phyloP scores from a whole-genome alignment of 2,329 filamentous ascomycete genomes.

The Colletotrichum siamense region DNA sequence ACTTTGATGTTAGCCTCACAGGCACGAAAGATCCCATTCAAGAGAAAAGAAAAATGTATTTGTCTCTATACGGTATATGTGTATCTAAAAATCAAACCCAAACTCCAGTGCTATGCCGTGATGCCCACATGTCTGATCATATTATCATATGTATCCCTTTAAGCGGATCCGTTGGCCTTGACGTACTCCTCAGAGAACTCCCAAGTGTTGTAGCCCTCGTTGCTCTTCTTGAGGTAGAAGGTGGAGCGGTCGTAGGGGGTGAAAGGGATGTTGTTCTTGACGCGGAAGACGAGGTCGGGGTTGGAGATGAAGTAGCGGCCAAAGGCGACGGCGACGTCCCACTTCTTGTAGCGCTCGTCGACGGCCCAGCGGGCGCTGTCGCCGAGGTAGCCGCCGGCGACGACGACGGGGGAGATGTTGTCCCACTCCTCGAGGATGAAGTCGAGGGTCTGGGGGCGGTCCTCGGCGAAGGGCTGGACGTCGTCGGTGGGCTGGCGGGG shows the following conservation, averaged over 20 bases:
- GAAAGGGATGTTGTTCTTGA: constrained; percentile 40
- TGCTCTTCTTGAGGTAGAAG: constrained; percentile 40
- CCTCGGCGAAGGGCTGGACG: constrained; percentile 19
- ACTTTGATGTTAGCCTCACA: background rate
- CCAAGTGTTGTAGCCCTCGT: constrained; percentile 34
- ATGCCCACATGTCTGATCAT: background rate
- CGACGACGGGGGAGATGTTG: constrained; percentile 30
- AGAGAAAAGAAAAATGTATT: background rate
- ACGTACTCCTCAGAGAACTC: constrained; percentile 28
- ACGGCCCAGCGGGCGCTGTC: constrained; percentile 28
- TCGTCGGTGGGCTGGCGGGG: constrained; percentile 22
- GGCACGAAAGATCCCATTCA: background rate
- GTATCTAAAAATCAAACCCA: background rate
- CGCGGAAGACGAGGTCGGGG: constrained; percentile 46
- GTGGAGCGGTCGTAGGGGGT: constrained; percentile 40
- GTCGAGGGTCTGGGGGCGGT: constrained; percentile 29
- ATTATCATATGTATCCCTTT: background rate
- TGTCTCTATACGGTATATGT: background rate
- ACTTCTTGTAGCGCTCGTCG: constrained; percentile 30
- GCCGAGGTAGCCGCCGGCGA: constrained; percentile 32
- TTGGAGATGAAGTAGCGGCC: constrained; percentile 45
- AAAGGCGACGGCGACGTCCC: constrained; percentile 34
- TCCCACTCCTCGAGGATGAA: constrained; percentile 34
- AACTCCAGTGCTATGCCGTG: constrained; percentile 8
- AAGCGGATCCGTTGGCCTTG: constrained; percentile 7